Evolutionary conservation across 257 asterid species (phyloP).

Genomic region (Solanum bulbocastanum): DNA sequence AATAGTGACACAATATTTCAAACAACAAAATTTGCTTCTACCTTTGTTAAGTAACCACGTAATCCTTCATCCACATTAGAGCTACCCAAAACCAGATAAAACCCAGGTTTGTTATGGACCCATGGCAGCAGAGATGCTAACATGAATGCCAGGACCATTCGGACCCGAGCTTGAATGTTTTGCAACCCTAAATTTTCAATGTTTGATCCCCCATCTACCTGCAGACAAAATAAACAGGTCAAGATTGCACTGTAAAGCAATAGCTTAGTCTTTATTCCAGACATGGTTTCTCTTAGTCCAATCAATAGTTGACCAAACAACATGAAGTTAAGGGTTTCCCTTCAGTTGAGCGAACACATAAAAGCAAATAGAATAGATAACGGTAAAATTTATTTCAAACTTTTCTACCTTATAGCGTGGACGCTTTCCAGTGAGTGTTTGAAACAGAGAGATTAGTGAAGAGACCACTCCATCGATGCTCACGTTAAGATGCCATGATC

Average conservation of each 20-base stretch:
- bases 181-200: slow-evolving; percentile 77
- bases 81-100: slow-evolving; percentile 90
- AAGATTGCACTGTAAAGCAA: neutral
- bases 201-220: slow-evolving; percentile 91
- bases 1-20: neutral
- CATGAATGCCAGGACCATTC: slow-evolving; percentile 94
- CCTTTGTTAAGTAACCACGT: slow-evolving; percentile 92
- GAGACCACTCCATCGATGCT: slow-evolving; percentile 80
- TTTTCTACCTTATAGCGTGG: slow-evolving; percentile 68
- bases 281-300: neutral
- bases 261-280: neutral
- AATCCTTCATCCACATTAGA: slow-evolving; percentile 94
- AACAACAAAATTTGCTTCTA: slow-evolving; percentile 4
- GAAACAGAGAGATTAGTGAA: slow-evolving; percentile 67
- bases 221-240: slow-evolving; percentile 17
- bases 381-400: neutral
- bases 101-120: slow-evolving; percentile 96
- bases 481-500: slow-evolving; percentile 93
- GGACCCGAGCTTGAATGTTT: slow-evolving; percentile 85
- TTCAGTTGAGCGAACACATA: neutral
- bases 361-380: neutral
- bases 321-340: neutral
- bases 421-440: slow-evolving; percentile 73
- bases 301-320: neutral
- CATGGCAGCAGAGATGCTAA: slow-evolving; percentile 93